Evolutionary conservation across 2,329 filamentous ascomycete species (phyloP), one percentile per base, ranked within the genome.

Genomic region (Hymenoscyphus salicellus): DNA sequence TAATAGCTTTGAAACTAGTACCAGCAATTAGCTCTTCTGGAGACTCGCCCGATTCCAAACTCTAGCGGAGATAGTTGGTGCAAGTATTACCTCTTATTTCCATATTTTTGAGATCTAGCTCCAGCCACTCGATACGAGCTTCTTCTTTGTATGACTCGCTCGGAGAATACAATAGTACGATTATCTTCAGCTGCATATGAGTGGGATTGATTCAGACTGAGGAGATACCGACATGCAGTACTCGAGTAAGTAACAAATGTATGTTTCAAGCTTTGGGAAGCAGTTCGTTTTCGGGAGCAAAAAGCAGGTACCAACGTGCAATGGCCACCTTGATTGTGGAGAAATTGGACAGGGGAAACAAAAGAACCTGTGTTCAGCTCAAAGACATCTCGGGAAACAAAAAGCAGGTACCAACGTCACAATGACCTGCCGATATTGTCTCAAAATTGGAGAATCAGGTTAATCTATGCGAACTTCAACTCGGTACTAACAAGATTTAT

Each of bases 281-380:
- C 11, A 49, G 20, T 49, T 49, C 43, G 43, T 49, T 49, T 49
- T 26, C 43, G n/a, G 20, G 43, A 49, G n/a, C 20, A 49, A 23
- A 49, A 49, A 23, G 43, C 43, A 52, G 46, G 46, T 52, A 52
- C 46, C 46, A 52, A 52, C 46, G 46, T 23, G 46, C n/a, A 52
- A 26, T 26, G 46, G 14, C 20, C 20, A 10, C 46, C 20, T 52
- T 11, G 46, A 52, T 52, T 52, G 46, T 52, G 46, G n/a, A n/a
- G n/a, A 49, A 20, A 49, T 20, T 20, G 33, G 33, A 36, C 10
- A 11, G 10, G 10, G 33, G 33, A 36, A 36, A 36, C 10, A 11
- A 36, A 36, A 36, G 10, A 36, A 11, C 33, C 14, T 16, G 14
- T 16, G 11, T 14, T 38, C 36, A 38, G 36, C 36, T 38, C 36